Conservation (phyloP, 441 rosid species). For the Brassica hybrid region DNA sequence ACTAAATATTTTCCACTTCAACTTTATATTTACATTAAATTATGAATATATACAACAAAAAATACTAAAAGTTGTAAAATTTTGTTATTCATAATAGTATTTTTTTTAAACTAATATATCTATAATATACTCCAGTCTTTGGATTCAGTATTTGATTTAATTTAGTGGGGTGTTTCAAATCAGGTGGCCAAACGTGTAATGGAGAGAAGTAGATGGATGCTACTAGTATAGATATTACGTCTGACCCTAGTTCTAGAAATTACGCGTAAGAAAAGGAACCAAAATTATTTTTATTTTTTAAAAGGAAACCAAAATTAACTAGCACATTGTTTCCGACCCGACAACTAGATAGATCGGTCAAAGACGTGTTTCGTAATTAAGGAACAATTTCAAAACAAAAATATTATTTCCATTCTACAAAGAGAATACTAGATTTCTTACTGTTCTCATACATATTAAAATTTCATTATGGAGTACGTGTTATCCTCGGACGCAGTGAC, state of each 20-base stretch:
- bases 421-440: too few relatives aligned
- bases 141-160: not conserved
- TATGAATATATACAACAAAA: not conserved
- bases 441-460: not conserved
- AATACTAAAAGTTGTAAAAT: not conserved
- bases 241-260: too few relatives aligned
- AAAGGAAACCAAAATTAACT: not conserved
- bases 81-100: not conserved
- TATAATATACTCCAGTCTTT: too few relatives aligned
- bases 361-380: not conserved
- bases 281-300: too few relatives aligned
- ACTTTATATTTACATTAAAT: not conserved
- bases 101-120: too few relatives aligned
- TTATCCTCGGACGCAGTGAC: not conserved
- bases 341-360: not conserved
- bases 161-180: not conserved
- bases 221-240: not conserved
- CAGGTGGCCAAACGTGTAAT: not conserved
- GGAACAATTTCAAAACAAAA: not conserved
- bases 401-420: not conserved
- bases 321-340: not conserved
- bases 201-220: not conserved
- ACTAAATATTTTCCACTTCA: not conserved
- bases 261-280: not conserved
- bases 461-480: not conserved